Percentiles rank a stretch among this genome's conserved stretches.
Conservation (phyloP, 2,329 filamentous ascomycete species). For the Epichloe sp. region DNA sequence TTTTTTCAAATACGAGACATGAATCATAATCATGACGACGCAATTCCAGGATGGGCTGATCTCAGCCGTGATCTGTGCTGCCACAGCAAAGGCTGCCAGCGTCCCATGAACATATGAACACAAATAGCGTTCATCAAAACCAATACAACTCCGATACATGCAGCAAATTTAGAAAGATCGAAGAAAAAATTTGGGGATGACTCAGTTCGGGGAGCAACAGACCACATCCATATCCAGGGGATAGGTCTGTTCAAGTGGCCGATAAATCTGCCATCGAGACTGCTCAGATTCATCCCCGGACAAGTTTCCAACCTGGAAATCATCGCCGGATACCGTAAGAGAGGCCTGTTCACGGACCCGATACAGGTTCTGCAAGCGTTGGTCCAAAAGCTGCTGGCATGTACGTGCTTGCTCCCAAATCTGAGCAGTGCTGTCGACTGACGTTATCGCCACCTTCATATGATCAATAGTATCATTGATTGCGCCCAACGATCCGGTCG, state of each 20-base stretch:
- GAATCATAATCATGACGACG: not conserved
- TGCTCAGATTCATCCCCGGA: slow-evolving; percentile 14
- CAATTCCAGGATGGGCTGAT: not conserved
- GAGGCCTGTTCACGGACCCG: slow-evolving; percentile 20
- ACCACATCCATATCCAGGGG: slow-evolving; percentile 25
- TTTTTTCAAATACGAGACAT: not conserved
- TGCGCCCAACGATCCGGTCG: slow-evolving; percentile 39
- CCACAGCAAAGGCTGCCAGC: not conserved
- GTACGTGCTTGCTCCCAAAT: slow-evolving; percentile 47
- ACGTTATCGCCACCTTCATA: slow-evolving; percentile 37
- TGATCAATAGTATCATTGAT: slow-evolving; percentile 39
- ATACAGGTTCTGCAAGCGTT: slow-evolving; percentile 21
- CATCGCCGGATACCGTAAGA: slow-evolving; percentile 15
- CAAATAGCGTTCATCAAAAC: not conserved
- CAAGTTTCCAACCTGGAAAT: slow-evolving; percentile 16
- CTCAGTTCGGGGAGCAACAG: slow-evolving; percentile 16
- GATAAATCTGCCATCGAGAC: slow-evolving; percentile 22
- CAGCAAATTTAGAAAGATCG: slow-evolving; percentile 5
- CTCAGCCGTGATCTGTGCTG: not conserved
- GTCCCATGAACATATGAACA: not conserved
- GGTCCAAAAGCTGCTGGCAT: slow-evolving; percentile 34
- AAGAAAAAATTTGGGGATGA: not conserved
- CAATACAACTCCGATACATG: slow-evolving; percentile 10
- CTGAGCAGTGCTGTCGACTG: slow-evolving; percentile 40
- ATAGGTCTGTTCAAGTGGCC: slow-evolving; percentile 22